Conservation (phyloP, 2,329 filamentous ascomycete genomes). For the Xylaria sp. region DNA sequence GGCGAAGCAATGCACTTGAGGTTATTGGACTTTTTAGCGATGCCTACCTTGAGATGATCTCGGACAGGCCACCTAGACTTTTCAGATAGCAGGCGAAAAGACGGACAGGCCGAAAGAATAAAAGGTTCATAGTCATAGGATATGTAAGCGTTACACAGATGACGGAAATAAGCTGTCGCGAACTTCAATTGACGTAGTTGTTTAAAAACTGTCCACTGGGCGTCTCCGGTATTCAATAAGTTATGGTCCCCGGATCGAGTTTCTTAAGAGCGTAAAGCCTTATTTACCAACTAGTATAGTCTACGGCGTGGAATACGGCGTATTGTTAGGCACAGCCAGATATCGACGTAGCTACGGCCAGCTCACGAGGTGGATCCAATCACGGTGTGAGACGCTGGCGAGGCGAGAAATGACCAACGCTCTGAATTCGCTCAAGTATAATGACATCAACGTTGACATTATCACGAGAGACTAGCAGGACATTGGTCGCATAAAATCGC, state of each 20-base stretch:
- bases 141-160: background rate
- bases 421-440: background rate
- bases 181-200: background rate
- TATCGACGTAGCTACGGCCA: background rate
- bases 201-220: background rate
- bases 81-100: background rate
- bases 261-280: background rate
- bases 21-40: background rate
- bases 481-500: background rate
- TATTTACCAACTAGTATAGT: background rate
- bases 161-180: background rate
- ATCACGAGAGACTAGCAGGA: background rate
- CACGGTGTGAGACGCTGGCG: background rate
- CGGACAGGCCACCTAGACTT: background rate
- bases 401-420: too few relatives aligned
- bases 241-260: background rate
- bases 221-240: background rate
- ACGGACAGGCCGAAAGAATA: background rate
- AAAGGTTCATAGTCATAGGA: background rate
- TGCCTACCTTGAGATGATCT: background rate
- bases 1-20: background rate
- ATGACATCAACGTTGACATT: background rate
- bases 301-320: slow-evolving; percentile 12
- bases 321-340: slow-evolving; percentile 1
- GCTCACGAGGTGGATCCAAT: background rate